Conservation (phyloP, 2,329 filamentous ascomycete genomes). For the Fusarium redolens region DNA sequence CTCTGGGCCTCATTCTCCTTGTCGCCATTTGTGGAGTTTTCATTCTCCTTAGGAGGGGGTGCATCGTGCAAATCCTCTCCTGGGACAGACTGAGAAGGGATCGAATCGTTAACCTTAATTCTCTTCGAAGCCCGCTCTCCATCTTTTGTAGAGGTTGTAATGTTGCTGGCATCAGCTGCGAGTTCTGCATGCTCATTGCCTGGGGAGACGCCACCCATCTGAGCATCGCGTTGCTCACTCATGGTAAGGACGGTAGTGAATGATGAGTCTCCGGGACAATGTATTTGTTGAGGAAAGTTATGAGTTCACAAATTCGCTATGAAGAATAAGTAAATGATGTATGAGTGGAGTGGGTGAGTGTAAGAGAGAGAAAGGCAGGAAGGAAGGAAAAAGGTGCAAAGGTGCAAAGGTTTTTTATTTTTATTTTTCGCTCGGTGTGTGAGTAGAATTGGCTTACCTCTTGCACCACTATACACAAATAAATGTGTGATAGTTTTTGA, state of each 20-base stretch:
- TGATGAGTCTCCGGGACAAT: not conserved
- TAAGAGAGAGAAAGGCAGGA: constrained; percentile 2
- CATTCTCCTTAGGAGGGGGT: constrained; percentile 22
- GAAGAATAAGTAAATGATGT: constrained; percentile 6
- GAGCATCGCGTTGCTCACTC: constrained; percentile 42
- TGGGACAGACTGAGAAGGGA: constrained; percentile 25
- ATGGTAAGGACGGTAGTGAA: constrained; percentile 30
- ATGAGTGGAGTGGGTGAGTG: not conserved
- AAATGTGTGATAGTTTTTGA: not conserved
- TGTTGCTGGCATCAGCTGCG: constrained; percentile 32
- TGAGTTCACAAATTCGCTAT: not conserved
- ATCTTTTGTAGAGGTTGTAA: constrained; percentile 7
- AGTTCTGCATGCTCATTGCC: constrained; percentile 26
- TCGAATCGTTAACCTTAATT: constrained; percentile 61
- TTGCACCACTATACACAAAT: not conserved
- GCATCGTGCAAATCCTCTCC: constrained; percentile 38
- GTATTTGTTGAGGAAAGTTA: not conserved
- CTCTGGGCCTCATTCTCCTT: constrained; percentile 25
- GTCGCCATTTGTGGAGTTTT: constrained; percentile 29
- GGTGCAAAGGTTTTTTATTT: not conserved
- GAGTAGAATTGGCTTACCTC: not conserved
- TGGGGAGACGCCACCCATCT: constrained; percentile 37
- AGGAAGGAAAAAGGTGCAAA: not conserved
- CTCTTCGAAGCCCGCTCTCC: constrained; percentile 66
- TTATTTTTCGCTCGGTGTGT: not conserved